Percentiles rank a stretch among this genome's conserved stretches.
These are phyloP conservation scores for Cyclotella cryptica DNA, from an alignment of 108 stramenopile species.

Conservation along the genomic window DNA sequence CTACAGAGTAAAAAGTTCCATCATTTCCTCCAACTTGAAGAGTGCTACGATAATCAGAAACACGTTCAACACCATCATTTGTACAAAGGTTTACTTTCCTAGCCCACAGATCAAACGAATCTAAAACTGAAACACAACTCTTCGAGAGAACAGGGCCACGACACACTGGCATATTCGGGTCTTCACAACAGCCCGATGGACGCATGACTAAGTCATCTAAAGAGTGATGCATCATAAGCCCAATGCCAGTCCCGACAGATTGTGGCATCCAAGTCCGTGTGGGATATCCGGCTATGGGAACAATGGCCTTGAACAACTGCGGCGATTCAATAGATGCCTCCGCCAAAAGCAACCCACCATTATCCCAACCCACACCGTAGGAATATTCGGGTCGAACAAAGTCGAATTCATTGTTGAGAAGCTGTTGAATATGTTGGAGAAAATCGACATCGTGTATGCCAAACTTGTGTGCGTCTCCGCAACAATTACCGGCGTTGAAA, in stretches of 20 bases:
- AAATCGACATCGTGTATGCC: constrained; percentile 56
- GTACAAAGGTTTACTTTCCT: constrained; percentile 19
- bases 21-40: background rate
- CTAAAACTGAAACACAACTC: constrained; percentile 28
- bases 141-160: constrained; percentile 10
- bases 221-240: no score
- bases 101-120: no score
- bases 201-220: no score
- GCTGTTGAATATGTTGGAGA: constrained; percentile 32
- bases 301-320: no score
- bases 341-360: constrained; percentile 57
- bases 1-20: background rate
- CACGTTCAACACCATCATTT: background rate
- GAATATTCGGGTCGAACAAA: constrained; percentile 34
- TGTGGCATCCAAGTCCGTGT: background rate
- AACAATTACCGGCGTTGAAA: constrained; percentile 58
- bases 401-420: constrained; percentile 16
- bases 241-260: background rate
- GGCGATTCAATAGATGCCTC: constrained; percentile 33
- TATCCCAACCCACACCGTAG: constrained; percentile 59
- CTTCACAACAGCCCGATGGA: no score
- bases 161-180: constrained; percentile 27
- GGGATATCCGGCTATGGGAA: constrained; percentile 40
- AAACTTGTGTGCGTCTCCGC: constrained; percentile 53
- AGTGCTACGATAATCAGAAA: background rate